phyloP scores from a whole-genome alignment of 2,329 filamentous ascomycete species.

The Chrysosporium keratinophilum region DNA sequence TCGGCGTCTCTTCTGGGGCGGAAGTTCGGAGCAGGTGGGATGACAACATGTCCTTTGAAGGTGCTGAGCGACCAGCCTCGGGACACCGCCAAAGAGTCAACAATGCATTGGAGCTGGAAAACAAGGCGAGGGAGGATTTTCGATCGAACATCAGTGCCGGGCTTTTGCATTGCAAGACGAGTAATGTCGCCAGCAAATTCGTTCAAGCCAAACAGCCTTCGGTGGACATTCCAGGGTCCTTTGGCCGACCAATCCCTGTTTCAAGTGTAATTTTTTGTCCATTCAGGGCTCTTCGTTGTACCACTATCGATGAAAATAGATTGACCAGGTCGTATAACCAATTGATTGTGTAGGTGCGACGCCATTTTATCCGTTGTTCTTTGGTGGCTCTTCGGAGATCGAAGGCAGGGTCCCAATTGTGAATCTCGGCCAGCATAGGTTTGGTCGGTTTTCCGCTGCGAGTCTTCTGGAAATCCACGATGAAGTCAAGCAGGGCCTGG shows the following conservation, averaged over 20 bases:
- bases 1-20: conserved; percentile 35
- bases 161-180: conserved; percentile 39
- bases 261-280: conserved; percentile 29
- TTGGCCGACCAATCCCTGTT: conserved; percentile 33
- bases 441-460: conserved; percentile 41
- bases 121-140: conserved; percentile 41
- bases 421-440: conserved; percentile 32
- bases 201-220: conserved; percentile 37
- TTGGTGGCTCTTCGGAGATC: conserved; percentile 32
- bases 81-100: conserved; percentile 39
- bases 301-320: conserved; percentile 33
- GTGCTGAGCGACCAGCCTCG: conserved; percentile 35
- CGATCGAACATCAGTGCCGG: conserved; percentile 28
- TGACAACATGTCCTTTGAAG: conserved; percentile 30
- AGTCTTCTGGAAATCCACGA: conserved; percentile 38
- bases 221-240: conserved; percentile 30
- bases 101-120: conserved; percentile 43
- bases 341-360: conserved; percentile 23
- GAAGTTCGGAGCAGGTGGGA: conserved; percentile 29
- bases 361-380: conserved; percentile 38
- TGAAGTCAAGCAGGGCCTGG: conserved; percentile 37
- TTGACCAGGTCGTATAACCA: conserved; percentile 45
- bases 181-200: conserved; percentile 40
- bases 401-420: conserved; percentile 36
- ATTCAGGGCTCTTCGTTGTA: conserved; percentile 30